Percentiles rank a stretch among this genome's conserved stretches.
These are phyloP conservation scores for Mycena polygramma DNA, from an alignment of 768 basidiomycete species.

Conservation along the genomic window DNA sequence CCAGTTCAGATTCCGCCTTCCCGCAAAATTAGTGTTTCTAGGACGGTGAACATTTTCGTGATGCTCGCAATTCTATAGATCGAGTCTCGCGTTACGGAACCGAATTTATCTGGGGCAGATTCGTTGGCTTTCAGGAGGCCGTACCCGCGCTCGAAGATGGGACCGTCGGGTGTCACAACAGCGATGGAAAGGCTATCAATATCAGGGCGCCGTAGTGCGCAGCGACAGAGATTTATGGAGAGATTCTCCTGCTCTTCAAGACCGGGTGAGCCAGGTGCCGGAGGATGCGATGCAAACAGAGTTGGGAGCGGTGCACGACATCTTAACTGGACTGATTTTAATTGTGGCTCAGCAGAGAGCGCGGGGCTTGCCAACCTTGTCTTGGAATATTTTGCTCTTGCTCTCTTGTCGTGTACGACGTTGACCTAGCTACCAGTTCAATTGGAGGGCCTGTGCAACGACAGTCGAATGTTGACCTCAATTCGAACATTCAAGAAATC, in stretches of 20 bases:
- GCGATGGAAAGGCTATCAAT: slow-evolving; percentile 67
- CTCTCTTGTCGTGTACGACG: slow-evolving; percentile 8
- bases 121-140: slow-evolving; percentile 62
- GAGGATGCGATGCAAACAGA: slow-evolving; percentile 30
- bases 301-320: slow-evolving; percentile 33
- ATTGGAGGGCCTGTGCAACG: no score
- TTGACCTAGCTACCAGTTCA: slow-evolving; percentile 8
- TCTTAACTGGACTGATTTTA: slow-evolving; percentile 3
- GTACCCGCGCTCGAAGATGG: slow-evolving; percentile 60
- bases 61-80: slow-evolving; percentile 67
- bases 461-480: slow-evolving; percentile 2
- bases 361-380: slow-evolving; percentile 5
- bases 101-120: slow-evolving; percentile 39
- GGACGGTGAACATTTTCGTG: slow-evolving; percentile 63
- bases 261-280: slow-evolving; percentile 15
- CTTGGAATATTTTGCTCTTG: not conserved
- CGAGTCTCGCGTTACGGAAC: slow-evolving; percentile 54
- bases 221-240: slow-evolving; percentile 46
- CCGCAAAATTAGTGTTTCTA: slow-evolving; percentile 63
- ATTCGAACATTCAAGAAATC: slow-evolving; percentile 20
- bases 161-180: slow-evolving; percentile 59
- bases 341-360: not conserved
- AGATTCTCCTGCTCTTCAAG: slow-evolving; percentile 27
- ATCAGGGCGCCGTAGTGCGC: slow-evolving; percentile 46
- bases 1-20: slow-evolving; percentile 59